Evolutionary conservation across 2,329 filamentous ascomycete species (phyloP), one percentile per base, ranked within the genome.

Genomic region (Myriosclerotinia duriaeana): DNA sequence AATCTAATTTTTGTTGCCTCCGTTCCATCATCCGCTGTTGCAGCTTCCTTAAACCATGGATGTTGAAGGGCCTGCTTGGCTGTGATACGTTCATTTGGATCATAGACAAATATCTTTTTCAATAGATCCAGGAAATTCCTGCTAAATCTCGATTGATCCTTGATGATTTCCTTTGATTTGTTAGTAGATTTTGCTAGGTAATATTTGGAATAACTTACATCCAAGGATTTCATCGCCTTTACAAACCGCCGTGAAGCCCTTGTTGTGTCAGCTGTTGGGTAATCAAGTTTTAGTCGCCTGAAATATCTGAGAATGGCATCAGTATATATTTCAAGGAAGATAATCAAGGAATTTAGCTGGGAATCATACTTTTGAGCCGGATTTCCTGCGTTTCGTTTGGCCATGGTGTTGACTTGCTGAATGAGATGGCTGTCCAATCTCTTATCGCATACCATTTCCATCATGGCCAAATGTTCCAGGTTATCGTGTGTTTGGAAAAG

Each of bases 401-500:
- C 79, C 78, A 85, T 85, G 72, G 84, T 83, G 68, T 83, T 84
- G 46, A 87, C 84, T 68, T 81, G 77, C 67, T 83, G 80, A 20
- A 90, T 83, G 7, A 90, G 81, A 68, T 84, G 80, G 0, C 78
- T 77, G 69, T 89, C 87, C 62, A 90, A 85, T 60, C 83, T 80
- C 30, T 78, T 78, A 61, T 85, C 85, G 64, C 87, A 85, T 9
- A 90, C 87, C 44, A 84, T 85, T 73, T 89, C 87, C 87, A 90
- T 90, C 88, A 90, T 90, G n/a, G 88, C 88, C 62, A 90, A 78
- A 74, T 90, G 88, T 76, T 90, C 88, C 34, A 90, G 80, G 68
- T 90, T 90, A 71, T 90, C 88, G 71, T 90, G 88, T 1, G 88
- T 90, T 74, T 90, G 88, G 76, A 90, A 90, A 2, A 90, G 78